Evolutionary conservation across 2,329 filamentous ascomycete species (phyloP), one percentile per base, ranked within the genome.

Genomic region (Cryphonectria radicalis): DNA sequence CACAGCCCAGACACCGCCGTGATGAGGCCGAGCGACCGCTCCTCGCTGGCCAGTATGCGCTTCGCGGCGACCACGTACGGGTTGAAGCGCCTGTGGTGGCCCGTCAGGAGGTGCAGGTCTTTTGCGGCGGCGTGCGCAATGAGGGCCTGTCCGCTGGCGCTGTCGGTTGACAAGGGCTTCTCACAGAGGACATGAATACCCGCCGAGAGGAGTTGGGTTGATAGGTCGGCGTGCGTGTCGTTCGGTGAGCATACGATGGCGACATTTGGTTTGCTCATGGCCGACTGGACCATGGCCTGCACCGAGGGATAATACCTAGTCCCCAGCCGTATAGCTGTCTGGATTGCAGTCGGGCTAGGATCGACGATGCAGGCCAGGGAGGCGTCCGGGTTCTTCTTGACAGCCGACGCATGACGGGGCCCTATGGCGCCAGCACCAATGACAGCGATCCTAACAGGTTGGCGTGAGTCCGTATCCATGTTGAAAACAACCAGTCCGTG

Each of bases 161-260:
- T 77, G 43, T 83, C 80, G 6, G 79, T 82, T 57, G 84, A 84
- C 35, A 90, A 77, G 0, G 88, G 88, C 74, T 90, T 90, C 75
- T 90, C 88, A 28, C 89, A 82, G 0, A 90, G 80, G 0, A 89
- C 80, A 67, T 88, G 84, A n/a, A 89, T 77, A 0, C 83, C 84
- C 0, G 78, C 81, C 0, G 80, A 74, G 1, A 88, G 79, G 0
- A 90, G 79, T 55, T 85, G 80, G n/a, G 81, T 82, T 2, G 86
- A 80, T 1, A 89, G 72, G 0, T 83, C 66, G 5, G 88, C 87
- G 71, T 90, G 88, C 0, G 86, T 89, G 74, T 86, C 82, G 74
- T 89, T 90, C 2, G 88, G 88, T 0, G 88, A 90, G 80, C 87
- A 88, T 65, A 90, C 83, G 57, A 90, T 85, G 32, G 87, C 87